phyloP scores from a whole-genome alignment of 176 grass and related monocot species.

The Metroxylon sagu region DNA sequence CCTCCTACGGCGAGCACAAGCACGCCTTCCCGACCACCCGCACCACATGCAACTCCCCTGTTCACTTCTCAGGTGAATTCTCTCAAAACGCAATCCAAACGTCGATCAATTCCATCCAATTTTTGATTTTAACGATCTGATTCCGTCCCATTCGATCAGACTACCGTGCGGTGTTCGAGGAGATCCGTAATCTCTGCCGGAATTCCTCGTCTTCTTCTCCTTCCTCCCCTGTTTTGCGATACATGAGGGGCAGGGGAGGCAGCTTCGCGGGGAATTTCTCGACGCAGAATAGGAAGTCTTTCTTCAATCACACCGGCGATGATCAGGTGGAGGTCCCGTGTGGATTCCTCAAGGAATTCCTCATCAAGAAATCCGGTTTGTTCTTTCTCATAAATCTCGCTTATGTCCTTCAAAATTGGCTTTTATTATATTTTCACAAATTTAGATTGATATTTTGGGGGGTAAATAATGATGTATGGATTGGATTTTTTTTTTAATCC shows the following conservation, averaged over 20 bases:
- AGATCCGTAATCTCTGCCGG: slow-evolving; percentile 37
- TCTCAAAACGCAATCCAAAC: background rate
- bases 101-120: background rate
- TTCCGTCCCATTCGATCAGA: slow-evolving; percentile 23
- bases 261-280: slow-evolving; percentile 73
- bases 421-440: too few species aligned
- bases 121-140: background rate
- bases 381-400: background rate
- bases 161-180: slow-evolving; percentile 39
- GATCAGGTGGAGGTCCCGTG: slow-evolving; percentile 43
- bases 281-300: slow-evolving; percentile 28
- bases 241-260: slow-evolving; percentile 22
- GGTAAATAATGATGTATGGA: too few species aligned
- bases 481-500: too few species aligned
- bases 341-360: slow-evolving; percentile 57
- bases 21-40: slow-evolving; percentile 50
- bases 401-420: too few species aligned
- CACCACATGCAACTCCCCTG: slow-evolving; percentile 45
- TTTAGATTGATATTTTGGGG: too few species aligned
- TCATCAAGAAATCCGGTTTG: slow-evolving; percentile 45
- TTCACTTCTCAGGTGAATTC: slow-evolving; percentile 48
- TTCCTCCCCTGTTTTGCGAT: slow-evolving; percentile 27
- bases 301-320: slow-evolving; percentile 46
- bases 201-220: slow-evolving; percentile 21
- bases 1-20: slow-evolving; percentile 63